Evolutionary conservation across 192 early-diverging fungal species (phyloP).

Genomic region (Lunasporangiospora selenospora): DNA sequence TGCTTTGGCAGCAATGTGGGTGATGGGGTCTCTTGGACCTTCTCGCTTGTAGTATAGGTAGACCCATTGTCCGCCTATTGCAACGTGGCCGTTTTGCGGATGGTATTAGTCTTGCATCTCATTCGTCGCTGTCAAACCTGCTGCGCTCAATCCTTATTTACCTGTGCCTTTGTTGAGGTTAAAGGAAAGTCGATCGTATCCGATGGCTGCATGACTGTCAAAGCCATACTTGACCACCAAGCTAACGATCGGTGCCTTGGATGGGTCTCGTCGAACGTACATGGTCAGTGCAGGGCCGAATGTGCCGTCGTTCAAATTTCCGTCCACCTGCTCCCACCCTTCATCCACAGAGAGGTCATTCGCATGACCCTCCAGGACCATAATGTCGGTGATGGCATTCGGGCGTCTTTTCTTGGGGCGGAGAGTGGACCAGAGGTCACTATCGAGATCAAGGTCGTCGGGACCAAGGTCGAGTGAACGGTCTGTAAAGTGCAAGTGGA

Average conservation of each 20-base stretch:
- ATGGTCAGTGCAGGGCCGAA: constrained; percentile 33
- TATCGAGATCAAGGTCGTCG: not conserved
- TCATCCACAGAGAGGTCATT: constrained; percentile 18
- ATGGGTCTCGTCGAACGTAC: constrained; percentile 34
- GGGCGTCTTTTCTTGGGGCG: not conserved
- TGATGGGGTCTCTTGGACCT: constrained; percentile 33
- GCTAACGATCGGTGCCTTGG: constrained; percentile 35
- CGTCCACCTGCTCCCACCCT: constrained; percentile 39
- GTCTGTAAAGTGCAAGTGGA: constrained; percentile 38
- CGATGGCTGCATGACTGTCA: constrained; percentile 43
- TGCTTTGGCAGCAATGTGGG: constrained; percentile 45
- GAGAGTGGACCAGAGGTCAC: not conserved
- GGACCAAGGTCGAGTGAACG: not conserved
- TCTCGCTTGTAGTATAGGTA: constrained; percentile 28
- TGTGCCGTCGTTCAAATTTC: constrained; percentile 41
- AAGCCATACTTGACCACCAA: constrained; percentile 53
- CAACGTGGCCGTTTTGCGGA: too few species aligned
- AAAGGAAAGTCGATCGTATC: constrained; percentile 48
- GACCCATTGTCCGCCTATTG: constrained; percentile 47
- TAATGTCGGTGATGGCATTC: constrained; percentile 36
- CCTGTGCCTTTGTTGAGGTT: constrained; percentile 49
- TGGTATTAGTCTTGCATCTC: too few species aligned
- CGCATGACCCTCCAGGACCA: constrained; percentile 26
- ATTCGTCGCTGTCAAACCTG: too few species aligned
- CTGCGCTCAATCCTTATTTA: not conserved